Percentiles rank a stretch among this genome's conserved stretches.
These are phyloP conservation scores for Kluyveromyces sp. DNA, from an alignment of 1,139 yeast species.

Conservation along the genomic window DNA sequence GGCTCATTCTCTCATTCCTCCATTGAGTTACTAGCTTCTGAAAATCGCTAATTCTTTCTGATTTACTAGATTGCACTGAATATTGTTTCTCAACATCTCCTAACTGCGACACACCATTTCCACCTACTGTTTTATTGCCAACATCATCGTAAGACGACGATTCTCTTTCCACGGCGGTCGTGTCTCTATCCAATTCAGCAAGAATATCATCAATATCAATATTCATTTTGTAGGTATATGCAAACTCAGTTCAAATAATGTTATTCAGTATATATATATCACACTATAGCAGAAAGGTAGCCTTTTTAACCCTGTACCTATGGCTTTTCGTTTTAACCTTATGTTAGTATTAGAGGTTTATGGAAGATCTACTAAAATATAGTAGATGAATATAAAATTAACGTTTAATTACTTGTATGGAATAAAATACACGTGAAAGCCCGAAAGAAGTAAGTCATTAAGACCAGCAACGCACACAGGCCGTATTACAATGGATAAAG, in stretches of 20 bases:
- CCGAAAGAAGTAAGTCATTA: no score
- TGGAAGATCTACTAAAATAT: no score
- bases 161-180: constrained; percentile 24
- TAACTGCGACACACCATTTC: constrained; percentile 15
- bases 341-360: no score
- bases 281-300: no score
- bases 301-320: no score
- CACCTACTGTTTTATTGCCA: constrained; percentile 9
- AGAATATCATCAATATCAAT: constrained; percentile 65
- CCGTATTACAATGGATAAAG: constrained; percentile 1
- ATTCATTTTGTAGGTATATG: constrained; percentile 21
- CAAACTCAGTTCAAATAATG: background rate
- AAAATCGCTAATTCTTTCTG: constrained; percentile 24
- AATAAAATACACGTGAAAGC: no score
- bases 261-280: no score
- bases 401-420: no score
- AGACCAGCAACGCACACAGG: background rate
- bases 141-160: constrained; percentile 11
- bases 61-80: background rate
- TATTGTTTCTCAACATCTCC: constrained; percentile 18
- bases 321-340: no score
- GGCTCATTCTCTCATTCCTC: constrained; percentile 80
- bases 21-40: constrained; percentile 53
- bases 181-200: constrained; percentile 47
- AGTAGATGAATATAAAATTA: no score